phyloP scores from a whole-genome alignment of 2,329 filamentous ascomycete genomes.

The Trichoderma atroviride region DNA sequence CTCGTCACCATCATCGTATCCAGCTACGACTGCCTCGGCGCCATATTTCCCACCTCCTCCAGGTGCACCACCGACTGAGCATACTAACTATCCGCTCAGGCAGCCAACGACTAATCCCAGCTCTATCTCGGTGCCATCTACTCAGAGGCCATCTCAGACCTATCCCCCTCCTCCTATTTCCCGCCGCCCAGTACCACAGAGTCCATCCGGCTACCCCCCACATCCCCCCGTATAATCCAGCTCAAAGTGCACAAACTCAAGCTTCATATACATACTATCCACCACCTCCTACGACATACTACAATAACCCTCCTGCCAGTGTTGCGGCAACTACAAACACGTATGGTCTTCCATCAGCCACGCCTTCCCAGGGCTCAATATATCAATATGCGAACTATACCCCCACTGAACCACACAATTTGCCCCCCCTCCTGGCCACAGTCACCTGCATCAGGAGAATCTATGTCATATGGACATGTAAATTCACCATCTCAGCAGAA shows the following conservation, averaged over 20 bases:
- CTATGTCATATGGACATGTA: neutral
- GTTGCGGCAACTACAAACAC: neutral
- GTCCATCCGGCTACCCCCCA: neutral
- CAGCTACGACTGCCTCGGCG: neutral
- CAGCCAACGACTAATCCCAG: neutral
- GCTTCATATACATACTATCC: neutral
- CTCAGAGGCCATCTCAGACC: neutral
- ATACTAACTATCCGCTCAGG: neutral
- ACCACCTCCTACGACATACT: neutral
- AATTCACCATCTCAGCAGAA: slow-evolving; percentile 1
- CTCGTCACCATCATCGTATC: neutral
- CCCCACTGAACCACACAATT: neutral
- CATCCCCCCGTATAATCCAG: neutral
- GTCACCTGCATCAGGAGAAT: neutral
- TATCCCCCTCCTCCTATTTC: slow-evolving; percentile 8
- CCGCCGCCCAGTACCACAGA: neutral
- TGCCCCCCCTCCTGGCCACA: neutral
- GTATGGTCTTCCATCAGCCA: neutral
- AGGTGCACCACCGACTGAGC: slow-evolving; percentile 2
- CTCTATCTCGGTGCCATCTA: neutral
- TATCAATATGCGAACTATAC: neutral
- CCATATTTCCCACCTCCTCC: slow-evolving; percentile 23
- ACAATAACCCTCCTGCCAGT: neutral
- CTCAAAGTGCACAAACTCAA: neutral
- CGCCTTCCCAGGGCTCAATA: neutral